Conservation (phyloP, 2,329 filamentous ascomycete species). For the Achaetomium macrosporum region DNA sequence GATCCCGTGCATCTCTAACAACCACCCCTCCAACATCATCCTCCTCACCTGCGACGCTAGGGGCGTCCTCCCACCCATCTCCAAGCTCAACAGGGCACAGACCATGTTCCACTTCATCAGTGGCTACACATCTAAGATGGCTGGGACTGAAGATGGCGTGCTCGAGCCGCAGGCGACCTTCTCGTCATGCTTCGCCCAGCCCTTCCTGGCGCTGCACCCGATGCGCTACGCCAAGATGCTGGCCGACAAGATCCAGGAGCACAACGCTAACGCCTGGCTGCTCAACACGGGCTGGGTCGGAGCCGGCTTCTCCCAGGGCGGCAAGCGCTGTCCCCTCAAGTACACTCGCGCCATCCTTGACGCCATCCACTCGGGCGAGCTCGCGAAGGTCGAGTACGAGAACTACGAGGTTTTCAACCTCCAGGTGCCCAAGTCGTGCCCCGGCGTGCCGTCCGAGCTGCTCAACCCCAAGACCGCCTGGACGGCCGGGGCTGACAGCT, state of each 20-base stretch:
- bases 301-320: conserved; percentile 81
- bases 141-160: conserved; percentile 93
- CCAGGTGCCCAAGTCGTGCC: conserved; percentile 85
- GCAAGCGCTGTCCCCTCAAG: conserved; percentile 95
- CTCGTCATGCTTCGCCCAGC: conserved; percentile 98
- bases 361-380: conserved; percentile 93
- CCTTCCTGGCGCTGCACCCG: conserved; percentile 96
- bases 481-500: conserved; percentile 75
- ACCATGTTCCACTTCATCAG: conserved; percentile 99
- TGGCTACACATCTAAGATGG: conserved; percentile 99
- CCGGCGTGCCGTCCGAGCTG: conserved; percentile 81
- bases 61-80: conserved; percentile 95
- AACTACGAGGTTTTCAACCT: conserved; percentile 96
- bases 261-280: conserved; percentile 96
- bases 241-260: conserved; percentile 91
- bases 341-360: conserved; percentile 98
- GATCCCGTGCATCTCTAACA: conserved; percentile 84
- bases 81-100: conserved; percentile 88
- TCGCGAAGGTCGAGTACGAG: conserved; percentile 90
- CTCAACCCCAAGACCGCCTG: conserved; percentile 93
- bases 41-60: conserved; percentile 96
- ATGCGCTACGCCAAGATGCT: conserved; percentile 99
- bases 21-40: conserved; percentile 94
- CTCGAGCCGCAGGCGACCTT: conserved; percentile 98
- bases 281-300: conserved; percentile 98